These are phyloP conservation scores for Penicillium antarcticum DNA, from an alignment of 495 filamentous ascomycete species.

Conservation along the genomic window DNA sequence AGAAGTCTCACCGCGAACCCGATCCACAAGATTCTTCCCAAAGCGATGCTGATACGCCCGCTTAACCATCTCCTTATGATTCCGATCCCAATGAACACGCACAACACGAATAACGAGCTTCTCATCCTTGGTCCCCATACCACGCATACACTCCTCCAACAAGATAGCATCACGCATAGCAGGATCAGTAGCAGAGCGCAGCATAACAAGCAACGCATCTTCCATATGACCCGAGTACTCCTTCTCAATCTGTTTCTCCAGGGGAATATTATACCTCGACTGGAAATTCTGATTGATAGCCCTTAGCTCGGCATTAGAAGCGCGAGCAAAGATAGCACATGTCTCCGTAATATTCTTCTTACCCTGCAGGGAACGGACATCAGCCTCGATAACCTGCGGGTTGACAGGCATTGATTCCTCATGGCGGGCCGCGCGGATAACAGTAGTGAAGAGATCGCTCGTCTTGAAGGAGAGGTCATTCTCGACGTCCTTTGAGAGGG, in stretches of 20 bases:
- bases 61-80: slow-evolving; percentile 69
- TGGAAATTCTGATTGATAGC: slow-evolving; percentile 73
- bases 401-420: slow-evolving; percentile 73
- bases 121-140: slow-evolving; percentile 81
- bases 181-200: slow-evolving; percentile 72
- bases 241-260: slow-evolving; percentile 70
- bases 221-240: slow-evolving; percentile 94
- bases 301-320: slow-evolving; percentile 74
- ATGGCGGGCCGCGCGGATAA: slow-evolving; percentile 64
- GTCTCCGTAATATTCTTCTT: slow-evolving; percentile 72
- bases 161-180: slow-evolving; percentile 76
- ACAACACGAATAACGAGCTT: slow-evolving; percentile 71
- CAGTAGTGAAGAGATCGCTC: slow-evolving; percentile 71
- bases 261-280: slow-evolving; percentile 56
- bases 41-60: slow-evolving; percentile 66
- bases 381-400: slow-evolving; percentile 65
- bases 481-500: slow-evolving; percentile 66
- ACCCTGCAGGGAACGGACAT: slow-evolving; percentile 65
- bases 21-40: slow-evolving; percentile 53
- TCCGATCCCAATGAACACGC: slow-evolving; percentile 73
- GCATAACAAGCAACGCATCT: slow-evolving; percentile 72
- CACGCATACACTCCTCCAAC: slow-evolving; percentile 83
- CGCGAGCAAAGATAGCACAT: slow-evolving; percentile 67
- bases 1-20: slow-evolving; percentile 79
- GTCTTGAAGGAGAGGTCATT: slow-evolving; percentile 84